Base-by-base conservation (phyloP, 1,284 basidiomycete species). In the Papiliotrema flavescens region DNA sequence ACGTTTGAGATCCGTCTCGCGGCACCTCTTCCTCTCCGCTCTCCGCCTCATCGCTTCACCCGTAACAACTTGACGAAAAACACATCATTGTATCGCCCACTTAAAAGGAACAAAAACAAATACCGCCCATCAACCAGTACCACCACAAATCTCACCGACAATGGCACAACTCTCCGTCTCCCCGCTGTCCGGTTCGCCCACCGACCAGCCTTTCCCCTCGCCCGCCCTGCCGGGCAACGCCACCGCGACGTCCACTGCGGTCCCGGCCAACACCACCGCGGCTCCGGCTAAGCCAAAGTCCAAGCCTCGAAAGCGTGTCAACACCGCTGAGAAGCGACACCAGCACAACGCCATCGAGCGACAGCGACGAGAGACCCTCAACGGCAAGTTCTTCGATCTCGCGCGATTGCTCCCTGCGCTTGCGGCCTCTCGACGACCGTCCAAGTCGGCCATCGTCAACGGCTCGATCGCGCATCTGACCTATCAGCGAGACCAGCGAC, bases 321-420 rank as follows among this genome's bases (percentile, higher is more conserved):
- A 93, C 78, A 95, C 91, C 43, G 92, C 92, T 57, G 93, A 95
- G 75, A 88, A 91, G 73, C 82, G 92, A 47, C 90, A 90, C 6
- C 91, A 89, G 37, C 92, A 96, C 79, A 97, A 97, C 70, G 93
- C 93, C 32, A 90, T 95, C 56, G 93, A 96, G 79, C 82, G 93
- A 55, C 88, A 89, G 67, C 84, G 93, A 50, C 81, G 92, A 55
- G 93, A 96, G 79, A 92, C 89, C 34, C 80, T 96, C 57, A 96
- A 96, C 74, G 83, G 86, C 50, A 84, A 91, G 59, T 96, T 96
- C 80, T 79, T 93, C 66, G 88, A 60, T 64, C 87, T 95, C 54
- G 92, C 92, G 53, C 85, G 85, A 14, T 83, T 93, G 39, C 84
- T 95, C 17, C 91, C 92, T 50, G 89, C 92, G 73, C 85, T 95